Conservation (phyloP, 805 yeast genomes). For the Candida tammaniensis region DNA sequence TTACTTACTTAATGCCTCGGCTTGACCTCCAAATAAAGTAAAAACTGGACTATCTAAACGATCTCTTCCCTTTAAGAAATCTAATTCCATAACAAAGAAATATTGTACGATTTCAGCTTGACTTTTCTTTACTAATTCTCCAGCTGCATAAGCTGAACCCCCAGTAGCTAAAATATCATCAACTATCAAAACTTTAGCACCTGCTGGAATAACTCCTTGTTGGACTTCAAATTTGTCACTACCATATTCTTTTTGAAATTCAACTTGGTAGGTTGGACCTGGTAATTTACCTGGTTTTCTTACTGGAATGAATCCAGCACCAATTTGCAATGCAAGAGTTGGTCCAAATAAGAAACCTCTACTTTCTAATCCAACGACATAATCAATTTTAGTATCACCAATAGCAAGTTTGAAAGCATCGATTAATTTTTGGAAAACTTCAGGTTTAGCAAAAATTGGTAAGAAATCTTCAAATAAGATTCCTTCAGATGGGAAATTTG, state of each 20-base stretch:
- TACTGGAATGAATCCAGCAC: constrained; percentile 90
- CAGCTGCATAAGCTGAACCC: constrained; percentile 94
- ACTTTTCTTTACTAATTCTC: constrained; percentile 65
- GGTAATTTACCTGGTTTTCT: constrained; percentile 96
- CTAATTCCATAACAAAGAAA: constrained; percentile 89
- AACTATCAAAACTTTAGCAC: constrained; percentile 79
- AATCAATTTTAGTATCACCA: constrained; percentile 69
- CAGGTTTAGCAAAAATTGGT: constrained; percentile 84
- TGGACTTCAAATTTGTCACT: constrained; percentile 87
- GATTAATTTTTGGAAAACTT: constrained; percentile 73
- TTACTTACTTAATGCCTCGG: constrained; percentile 40
- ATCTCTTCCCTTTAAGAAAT: constrained; percentile 91
- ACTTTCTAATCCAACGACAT: constrained; percentile 90
- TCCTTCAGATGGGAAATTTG: constrained; percentile 92
- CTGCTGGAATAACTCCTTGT: constrained; percentile 71
- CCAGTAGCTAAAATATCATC: constrained; percentile 99
- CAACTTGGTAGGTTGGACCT: constrained; percentile 71
- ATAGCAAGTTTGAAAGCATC: constrained; percentile 78
- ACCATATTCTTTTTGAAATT: constrained; percentile 90
- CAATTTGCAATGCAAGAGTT: constrained; percentile 81
- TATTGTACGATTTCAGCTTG: constrained; percentile 77
- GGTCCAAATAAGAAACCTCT: constrained; percentile 98
- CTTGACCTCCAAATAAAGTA: constrained; percentile 83
- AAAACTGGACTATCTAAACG: constrained; percentile 82
- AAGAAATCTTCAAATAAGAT: constrained; percentile 92